These are phyloP conservation scores for Cicer cuneatum DNA, from an alignment of 306 rosid genomes.

Conservation along the genomic window DNA sequence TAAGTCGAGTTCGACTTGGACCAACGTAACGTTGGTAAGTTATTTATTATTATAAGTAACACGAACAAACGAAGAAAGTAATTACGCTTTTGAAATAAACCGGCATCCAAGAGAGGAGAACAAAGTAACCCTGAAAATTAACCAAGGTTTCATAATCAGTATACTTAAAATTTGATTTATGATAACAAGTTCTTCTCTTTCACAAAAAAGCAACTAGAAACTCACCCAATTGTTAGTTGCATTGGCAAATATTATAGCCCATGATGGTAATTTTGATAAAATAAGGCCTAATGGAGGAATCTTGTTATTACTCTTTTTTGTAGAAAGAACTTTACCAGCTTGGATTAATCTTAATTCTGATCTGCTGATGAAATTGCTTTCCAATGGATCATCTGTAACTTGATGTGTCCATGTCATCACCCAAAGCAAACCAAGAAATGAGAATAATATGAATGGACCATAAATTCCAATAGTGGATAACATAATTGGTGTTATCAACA, in stretches of 20 bases:
- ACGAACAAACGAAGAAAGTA: constrained; percentile 38
- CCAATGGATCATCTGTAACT: constrained; percentile 75
- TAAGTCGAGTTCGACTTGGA: neutral
- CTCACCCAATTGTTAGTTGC: constrained; percentile 92
- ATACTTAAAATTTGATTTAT: constrained; percentile 18
- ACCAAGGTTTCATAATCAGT: constrained; percentile 38
- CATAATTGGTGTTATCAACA: constrained; percentile 83
- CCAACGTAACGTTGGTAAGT: neutral
- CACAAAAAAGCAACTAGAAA: constrained; percentile 40
- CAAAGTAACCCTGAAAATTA: constrained; percentile 85
- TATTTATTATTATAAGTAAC: neutral
- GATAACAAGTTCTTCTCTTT: neutral
- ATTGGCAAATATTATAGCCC: constrained; percentile 92
- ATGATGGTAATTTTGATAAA: constrained; percentile 79
- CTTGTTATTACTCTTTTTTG: constrained; percentile 36
- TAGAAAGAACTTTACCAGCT: constrained; percentile 68
- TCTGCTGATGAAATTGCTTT: constrained; percentile 60
- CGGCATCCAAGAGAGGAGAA: constrained; percentile 99
- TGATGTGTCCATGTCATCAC: constrained; percentile 59
- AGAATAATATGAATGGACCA: constrained; percentile 85
- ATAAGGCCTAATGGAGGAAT: constrained; percentile 70
- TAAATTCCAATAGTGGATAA: constrained; percentile 71
- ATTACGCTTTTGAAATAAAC: constrained; percentile 91
- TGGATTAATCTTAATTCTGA: constrained; percentile 74
- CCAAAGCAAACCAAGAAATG: constrained; percentile 83